phyloP scores from a whole-genome alignment of 495 filamentous ascomycete genomes.

The Annulohypoxylon moriforme region DNA sequence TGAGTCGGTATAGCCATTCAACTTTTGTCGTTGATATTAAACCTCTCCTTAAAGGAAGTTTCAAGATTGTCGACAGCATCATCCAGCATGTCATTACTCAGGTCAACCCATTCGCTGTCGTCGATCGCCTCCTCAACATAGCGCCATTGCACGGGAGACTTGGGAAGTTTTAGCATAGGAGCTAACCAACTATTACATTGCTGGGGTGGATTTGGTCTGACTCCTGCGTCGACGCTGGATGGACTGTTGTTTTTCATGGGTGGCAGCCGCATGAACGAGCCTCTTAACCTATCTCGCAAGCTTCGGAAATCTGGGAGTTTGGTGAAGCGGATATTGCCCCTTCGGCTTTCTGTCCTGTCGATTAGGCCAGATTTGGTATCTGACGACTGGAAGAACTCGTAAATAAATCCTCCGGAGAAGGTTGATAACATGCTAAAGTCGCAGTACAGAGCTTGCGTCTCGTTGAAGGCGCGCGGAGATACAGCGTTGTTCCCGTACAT shows the following conservation, averaged over 20 bases:
- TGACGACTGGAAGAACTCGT: constrained; percentile 77
- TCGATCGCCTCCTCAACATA: constrained; percentile 4
- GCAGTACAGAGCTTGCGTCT: constrained; percentile 71
- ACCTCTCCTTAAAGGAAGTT: background rate
- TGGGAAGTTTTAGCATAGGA: background rate
- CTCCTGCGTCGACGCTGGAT: background rate
- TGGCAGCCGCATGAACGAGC: background rate
- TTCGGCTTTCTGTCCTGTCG: constrained; percentile 51
- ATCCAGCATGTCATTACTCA: constrained; percentile 7
- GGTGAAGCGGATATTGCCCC: constrained; percentile 58
- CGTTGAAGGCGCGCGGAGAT: constrained; percentile 68
- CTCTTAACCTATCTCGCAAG: constrained; percentile 55
- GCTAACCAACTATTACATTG: background rate
- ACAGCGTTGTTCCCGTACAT: constrained; percentile 78
- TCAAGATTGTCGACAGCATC: constrained; percentile 8
- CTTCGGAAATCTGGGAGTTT: constrained; percentile 69
- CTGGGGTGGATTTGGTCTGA: constrained; percentile 3
- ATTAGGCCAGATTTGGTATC: constrained; percentile 66
- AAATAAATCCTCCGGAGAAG: constrained; percentile 81
- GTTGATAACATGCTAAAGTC: constrained; percentile 66
- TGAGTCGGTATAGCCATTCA: background rate
- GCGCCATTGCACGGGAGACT: constrained; percentile 17
- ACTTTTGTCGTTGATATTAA: background rate
- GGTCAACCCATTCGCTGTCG: constrained; percentile 35
- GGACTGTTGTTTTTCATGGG: background rate